Conservation (phyloP, 148 eudicot genomes). For the Pharnaceum exiguum region DNA sequence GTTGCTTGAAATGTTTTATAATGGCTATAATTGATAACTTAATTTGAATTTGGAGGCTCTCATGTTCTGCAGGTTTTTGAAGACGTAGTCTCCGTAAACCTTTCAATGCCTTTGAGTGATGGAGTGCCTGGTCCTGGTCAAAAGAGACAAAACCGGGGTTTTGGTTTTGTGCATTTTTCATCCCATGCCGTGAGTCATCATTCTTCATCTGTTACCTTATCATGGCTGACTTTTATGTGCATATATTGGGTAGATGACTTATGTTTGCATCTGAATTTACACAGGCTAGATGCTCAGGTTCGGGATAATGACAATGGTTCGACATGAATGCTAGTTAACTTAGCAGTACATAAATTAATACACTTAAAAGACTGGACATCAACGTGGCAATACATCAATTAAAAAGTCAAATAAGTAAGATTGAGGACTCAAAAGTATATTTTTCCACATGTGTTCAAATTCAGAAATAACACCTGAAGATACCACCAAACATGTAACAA, state of each 20-base stretch:
- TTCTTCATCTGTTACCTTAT: not conserved
- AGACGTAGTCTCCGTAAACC: constrained; percentile 60
- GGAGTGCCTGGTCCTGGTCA: constrained; percentile 29
- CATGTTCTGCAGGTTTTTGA: constrained; percentile 43
- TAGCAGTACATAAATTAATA: not conserved
- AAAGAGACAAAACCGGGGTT: constrained; percentile 60
- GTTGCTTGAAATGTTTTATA: not conserved
- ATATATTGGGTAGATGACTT: constrained; percentile 27
- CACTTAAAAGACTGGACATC: too few species aligned
- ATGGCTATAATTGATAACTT: not conserved
- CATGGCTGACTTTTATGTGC: not conserved
- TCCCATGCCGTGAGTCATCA: constrained; percentile 63
- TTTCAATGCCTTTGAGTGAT: constrained; percentile 32
- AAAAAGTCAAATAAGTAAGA: too few species aligned
- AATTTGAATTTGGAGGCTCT: not conserved
- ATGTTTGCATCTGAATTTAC: constrained; percentile 50
- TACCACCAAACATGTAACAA: too few species aligned
- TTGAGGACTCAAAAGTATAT: too few species aligned
- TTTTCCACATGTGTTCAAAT: too few species aligned
- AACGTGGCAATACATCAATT: too few species aligned
- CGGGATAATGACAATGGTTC: constrained; percentile 63
- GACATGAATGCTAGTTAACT: constrained; percentile 24
- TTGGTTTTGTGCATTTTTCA: constrained; percentile 61
- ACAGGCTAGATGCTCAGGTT: constrained; percentile 79
- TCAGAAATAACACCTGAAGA: too few species aligned